These are phyloP conservation scores for Neurospora sp. DNA, from an alignment of 495 filamentous ascomycete genomes.

Conservation along the genomic window DNA sequence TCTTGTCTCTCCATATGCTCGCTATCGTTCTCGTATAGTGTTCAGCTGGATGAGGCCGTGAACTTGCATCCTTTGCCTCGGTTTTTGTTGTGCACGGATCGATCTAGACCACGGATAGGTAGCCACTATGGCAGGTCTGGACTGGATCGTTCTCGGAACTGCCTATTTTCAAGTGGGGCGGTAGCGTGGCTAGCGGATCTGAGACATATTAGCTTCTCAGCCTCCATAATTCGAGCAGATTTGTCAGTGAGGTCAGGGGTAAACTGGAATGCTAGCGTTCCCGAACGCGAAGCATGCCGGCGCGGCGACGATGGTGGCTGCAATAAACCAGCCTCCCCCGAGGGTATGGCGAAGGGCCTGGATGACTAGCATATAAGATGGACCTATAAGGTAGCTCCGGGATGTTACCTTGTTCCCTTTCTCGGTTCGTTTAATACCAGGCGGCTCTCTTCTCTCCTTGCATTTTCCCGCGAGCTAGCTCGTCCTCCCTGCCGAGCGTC, in stretches of 20 bases:
- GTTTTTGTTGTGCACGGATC: background rate
- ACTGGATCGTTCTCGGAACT: background rate
- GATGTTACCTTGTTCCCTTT: background rate
- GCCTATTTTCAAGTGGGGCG: background rate
- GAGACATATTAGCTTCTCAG: background rate
- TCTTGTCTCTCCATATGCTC: background rate
- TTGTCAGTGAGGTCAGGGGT: background rate
- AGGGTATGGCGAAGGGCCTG: background rate
- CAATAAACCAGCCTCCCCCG: background rate
- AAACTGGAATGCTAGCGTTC: background rate
- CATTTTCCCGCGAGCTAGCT: background rate
- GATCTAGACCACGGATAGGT: background rate
- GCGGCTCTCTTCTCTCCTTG: background rate
- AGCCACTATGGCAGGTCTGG: background rate
- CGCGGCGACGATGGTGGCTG: background rate
- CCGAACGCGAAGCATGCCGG: background rate
- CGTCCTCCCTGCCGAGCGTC: background rate
- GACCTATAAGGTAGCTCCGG: background rate
- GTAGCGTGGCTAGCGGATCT: background rate
- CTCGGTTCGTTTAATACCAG: background rate
- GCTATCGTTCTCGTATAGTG: background rate
- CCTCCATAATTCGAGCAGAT: background rate
- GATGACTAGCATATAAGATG: background rate
- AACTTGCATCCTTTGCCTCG: background rate
- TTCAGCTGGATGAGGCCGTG: background rate